Evolutionary conservation across 805 yeast genomes (phyloP).

Genomic region (Candida hispaniensis): DNA sequence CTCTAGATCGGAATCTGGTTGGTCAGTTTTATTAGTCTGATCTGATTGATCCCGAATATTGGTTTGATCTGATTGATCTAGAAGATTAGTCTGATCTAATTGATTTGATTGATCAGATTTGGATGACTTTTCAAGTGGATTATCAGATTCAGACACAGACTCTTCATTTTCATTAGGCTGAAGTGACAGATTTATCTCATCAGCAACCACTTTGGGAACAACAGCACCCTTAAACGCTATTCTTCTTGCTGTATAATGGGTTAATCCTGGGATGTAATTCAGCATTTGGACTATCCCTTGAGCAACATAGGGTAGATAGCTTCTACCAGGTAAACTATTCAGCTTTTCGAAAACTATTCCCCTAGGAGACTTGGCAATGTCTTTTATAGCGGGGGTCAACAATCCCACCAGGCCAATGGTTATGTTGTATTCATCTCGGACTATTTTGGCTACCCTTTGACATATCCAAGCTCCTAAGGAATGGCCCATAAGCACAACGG

Average conservation of each 20-base stretch:
- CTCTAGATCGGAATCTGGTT: not conserved
- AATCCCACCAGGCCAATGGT: conserved; percentile 42
- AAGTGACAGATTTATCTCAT: too few relatives aligned
- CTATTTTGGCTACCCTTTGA: conserved; percentile 42
- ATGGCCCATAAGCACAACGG: conserved; percentile 47
- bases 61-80: too few relatives aligned
- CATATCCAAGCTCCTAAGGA: conserved; percentile 59
- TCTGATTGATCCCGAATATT: too few relatives aligned
- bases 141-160: too few relatives aligned
- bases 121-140: too few relatives aligned
- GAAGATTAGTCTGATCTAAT: too few relatives aligned
- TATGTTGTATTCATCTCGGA: conserved; percentile 23
- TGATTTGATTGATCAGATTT: too few relatives aligned
- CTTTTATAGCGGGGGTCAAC: conserved; percentile 60
- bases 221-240: conserved; percentile 1
- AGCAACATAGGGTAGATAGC: conserved; percentile 18
- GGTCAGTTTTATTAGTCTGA: too few relatives aligned
- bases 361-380: conserved; percentile 40
- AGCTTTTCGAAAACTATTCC: conserved; percentile 30
- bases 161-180: too few relatives aligned
- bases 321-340: conserved; percentile 22
- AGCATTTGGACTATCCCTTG: conserved; percentile 15
- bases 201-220: too few relatives aligned
- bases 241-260: conserved; percentile 24
- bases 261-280: conserved; percentile 15